Conservation (phyloP, 78 protist genomes). For the Emiliania huxleyi region DNA sequence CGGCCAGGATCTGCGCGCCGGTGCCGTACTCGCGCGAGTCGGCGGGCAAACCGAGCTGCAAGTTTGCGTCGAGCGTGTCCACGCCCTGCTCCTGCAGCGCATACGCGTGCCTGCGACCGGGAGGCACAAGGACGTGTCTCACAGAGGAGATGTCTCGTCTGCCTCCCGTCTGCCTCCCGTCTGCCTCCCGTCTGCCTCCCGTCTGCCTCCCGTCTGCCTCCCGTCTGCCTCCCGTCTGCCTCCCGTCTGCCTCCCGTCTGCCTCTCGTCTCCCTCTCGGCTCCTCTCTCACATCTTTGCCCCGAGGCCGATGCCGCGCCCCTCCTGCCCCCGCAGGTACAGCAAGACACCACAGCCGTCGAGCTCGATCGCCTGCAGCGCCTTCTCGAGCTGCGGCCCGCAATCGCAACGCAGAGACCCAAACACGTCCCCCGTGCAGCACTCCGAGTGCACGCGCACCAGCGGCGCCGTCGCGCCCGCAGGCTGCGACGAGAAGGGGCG, state of each 20-base stretch:
- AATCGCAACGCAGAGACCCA: slow-evolving; percentile 16
- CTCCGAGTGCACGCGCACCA: slow-evolving; percentile 26
- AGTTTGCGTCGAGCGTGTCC: slow-evolving; percentile 8
- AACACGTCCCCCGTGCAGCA: slow-evolving; percentile 27
- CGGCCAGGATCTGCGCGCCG: slow-evolving; percentile 18
- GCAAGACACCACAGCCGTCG: not conserved
- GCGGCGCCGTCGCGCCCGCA: not conserved
- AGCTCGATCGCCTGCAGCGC: not conserved
- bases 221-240: no score
- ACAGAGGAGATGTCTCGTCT: no score
- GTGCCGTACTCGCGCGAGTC: slow-evolving; percentile 19
- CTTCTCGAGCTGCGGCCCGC: slow-evolving; percentile 29
- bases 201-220: no score
- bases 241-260: no score
- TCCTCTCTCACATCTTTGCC: not conserved
- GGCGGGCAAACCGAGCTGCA: not conserved
- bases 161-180: no score
- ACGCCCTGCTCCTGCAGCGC: not conserved
- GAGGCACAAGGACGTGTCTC: no score
- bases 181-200: no score
- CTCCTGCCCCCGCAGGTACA: slow-evolving; percentile 28
- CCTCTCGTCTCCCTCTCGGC: no score
- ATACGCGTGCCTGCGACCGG: no score
- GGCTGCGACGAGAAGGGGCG: not conserved
- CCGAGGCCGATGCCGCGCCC: slow-evolving; percentile 22